Evolutionary conservation across 441 rosid genomes (phyloP).

Genomic region (Kokia cookei): DNA sequence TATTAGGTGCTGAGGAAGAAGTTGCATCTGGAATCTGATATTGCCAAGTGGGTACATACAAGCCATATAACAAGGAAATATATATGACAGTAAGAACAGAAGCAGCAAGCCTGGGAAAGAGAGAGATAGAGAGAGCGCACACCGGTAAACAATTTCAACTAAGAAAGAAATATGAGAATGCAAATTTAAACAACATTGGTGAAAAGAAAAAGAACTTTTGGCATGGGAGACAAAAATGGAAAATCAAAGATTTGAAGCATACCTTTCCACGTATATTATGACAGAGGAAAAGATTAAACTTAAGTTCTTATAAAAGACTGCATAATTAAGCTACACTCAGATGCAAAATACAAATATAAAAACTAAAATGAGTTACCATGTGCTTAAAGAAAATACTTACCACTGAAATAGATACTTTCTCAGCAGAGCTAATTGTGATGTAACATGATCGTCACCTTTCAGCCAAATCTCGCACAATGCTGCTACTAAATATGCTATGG

Average conservation of each 20-base stretch:
- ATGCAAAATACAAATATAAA: background rate
- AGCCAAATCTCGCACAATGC: slow-evolving; percentile 88
- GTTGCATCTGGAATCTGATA: slow-evolving; percentile 44
- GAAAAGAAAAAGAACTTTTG: background rate
- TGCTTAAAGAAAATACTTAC: slow-evolving; percentile 21
- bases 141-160: background rate
- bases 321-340: background rate
- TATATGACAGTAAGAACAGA: slow-evolving; percentile 39
- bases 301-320: background rate
- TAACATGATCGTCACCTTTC: slow-evolving; percentile 35
- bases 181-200: background rate
- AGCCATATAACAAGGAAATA: slow-evolving; percentile 50
- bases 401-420: slow-evolving; percentile 56
- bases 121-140: background rate
- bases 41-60: slow-evolving; percentile 76
- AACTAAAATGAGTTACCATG: background rate
- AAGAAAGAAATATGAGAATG: background rate
- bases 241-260: background rate
- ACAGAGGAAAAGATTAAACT: background rate
- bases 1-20: slow-evolving; percentile 35
- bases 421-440: slow-evolving; percentile 32
- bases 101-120: slow-evolving; percentile 43
- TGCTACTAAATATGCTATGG: slow-evolving; percentile 56
- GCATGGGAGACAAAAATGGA: background rate
- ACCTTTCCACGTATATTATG: background rate